Evolutionary conservation across 305 asterid species (phyloP).

Genomic region (Plantago coronopus): DNA sequence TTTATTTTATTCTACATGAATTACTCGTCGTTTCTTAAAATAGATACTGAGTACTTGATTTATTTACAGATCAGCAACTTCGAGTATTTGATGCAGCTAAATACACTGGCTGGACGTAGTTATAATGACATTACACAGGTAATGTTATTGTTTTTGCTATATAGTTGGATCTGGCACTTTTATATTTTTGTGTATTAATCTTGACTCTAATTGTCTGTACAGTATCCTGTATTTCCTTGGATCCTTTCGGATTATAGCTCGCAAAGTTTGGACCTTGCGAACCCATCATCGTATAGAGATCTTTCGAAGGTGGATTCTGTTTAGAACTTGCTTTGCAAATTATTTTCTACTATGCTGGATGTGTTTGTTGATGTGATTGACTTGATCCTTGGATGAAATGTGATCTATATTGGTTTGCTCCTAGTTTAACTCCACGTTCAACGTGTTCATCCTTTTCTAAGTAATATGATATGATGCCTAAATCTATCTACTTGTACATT

Average conservation of each 20-base stretch:
- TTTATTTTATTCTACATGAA: slow-evolving; percentile 22
- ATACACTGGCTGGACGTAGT: slow-evolving; percentile 97
- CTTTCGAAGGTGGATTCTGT: slow-evolving; percentile 73
- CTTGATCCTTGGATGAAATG: neutral
- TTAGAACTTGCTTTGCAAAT: slow-evolving; percentile 19
- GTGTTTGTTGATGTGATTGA: neutral
- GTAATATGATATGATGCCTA: neutral
- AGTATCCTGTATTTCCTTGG: slow-evolving; percentile 99
- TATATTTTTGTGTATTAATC: slow-evolving; percentile 18
- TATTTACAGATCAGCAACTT: slow-evolving; percentile 92
- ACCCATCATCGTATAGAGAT: slow-evolving; percentile 87
- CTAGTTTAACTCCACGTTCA: neutral
- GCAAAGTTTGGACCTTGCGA: slow-evolving; percentile 65
- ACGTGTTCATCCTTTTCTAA: neutral
- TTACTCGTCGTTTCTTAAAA: slow-evolving; percentile 14
- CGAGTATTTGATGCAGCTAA: slow-evolving; percentile 96
- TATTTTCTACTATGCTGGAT: neutral
- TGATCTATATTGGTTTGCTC: no score
- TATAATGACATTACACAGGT: slow-evolving; percentile 98
- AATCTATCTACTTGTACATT: neutral
- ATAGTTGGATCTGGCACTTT: slow-evolving; percentile 11
- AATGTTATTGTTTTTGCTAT: slow-evolving; percentile 20
- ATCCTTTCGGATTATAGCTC: slow-evolving; percentile 90
- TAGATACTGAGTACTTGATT: slow-evolving; percentile 23
- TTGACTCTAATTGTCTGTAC: slow-evolving; percentile 36